Evolutionary conservation across 495 filamentous ascomycete species (phyloP), one percentile per base, ranked within the genome.

Genomic region (Daldinia caldariorum): DNA sequence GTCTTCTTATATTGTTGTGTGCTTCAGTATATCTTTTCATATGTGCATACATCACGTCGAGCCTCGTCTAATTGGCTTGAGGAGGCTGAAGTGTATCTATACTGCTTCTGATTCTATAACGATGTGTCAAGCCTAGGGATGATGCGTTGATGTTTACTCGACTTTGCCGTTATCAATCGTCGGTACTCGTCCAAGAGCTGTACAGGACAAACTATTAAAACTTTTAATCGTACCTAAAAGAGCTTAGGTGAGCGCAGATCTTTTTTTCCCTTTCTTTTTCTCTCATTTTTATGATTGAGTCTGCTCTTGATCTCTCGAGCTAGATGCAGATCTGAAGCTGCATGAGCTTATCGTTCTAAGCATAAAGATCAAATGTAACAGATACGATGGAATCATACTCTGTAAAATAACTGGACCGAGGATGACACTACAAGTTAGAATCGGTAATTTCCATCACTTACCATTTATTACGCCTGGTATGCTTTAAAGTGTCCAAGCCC

Each of bases 371-470:
- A 66, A 58, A 22, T 55, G 31, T 37, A 66, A 12, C 50, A 66
- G 58, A 70, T 47, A 66, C 53, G 56, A 71, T 16, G 10, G 14
- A 67, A 67, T 66, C 59, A 63, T 31, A 67, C 69, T 58, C 53
- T 58, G 49, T 63, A 54, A 59, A 49, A 63, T 61, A 35, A 18
- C 32, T 58, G 47, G 47, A 22, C 43, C 29, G 37, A 56, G 14
- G 61, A 65, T 72, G 61, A 62, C 50, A 51, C 54, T 66, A 66
- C 56, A 61, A 62, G 61, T 47, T 37, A 50, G 56, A 61, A 34
- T 59, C 55, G 53, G 70, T 72, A 72, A 72, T 72, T 72, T 72
- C 70, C 26, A 69, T 51, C 7, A 62, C 64, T 54, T 72, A 63
- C 59, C 55, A 58, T 50, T 65, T 16, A 45, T 50, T 49, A 53